Evolutionary conservation across 2,329 filamentous ascomycete species (phyloP).

Genomic region (Ascochyta clinopodiicola): DNA sequence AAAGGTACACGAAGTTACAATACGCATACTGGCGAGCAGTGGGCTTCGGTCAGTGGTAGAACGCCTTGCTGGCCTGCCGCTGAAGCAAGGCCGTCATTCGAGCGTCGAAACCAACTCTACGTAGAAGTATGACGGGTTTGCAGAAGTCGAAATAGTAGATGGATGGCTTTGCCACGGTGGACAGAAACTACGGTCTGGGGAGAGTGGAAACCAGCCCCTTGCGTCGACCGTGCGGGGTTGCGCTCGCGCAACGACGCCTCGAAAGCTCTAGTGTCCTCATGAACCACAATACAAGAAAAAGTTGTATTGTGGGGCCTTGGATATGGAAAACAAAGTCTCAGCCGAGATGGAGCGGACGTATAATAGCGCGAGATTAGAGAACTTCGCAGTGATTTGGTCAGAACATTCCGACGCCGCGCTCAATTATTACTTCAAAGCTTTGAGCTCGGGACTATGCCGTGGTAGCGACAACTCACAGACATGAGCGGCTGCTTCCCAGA

Average conservation of each 20-base stretch:
- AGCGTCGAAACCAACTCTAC: background rate
- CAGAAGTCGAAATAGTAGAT: background rate
- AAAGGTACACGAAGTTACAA: constrained; percentile 11
- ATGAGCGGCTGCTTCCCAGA: background rate
- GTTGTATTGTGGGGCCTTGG: background rate
- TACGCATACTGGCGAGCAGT: constrained; percentile 5
- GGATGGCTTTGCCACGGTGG: background rate
- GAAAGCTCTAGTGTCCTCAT: constrained; percentile 3
- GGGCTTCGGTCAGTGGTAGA: background rate
- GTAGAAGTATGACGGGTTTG: background rate
- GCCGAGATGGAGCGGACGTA: background rate
- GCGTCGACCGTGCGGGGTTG: constrained; percentile 11
- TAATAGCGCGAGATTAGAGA: background rate
- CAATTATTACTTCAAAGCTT: background rate
- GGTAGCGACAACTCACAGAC: background rate
- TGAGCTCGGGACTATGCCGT: background rate
- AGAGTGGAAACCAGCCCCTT: constrained; percentile 6
- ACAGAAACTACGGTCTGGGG: background rate
- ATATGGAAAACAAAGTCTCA: background rate
- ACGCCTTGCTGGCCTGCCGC: background rate
- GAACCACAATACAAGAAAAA: background rate
- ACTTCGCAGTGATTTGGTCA: background rate
- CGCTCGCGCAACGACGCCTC: background rate
- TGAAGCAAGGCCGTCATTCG: constrained; percentile 2
- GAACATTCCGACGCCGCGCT: background rate